Evolutionary conservation across 345 rosid species (phyloP).

Genomic region (Citrus cavaleriei): DNA sequence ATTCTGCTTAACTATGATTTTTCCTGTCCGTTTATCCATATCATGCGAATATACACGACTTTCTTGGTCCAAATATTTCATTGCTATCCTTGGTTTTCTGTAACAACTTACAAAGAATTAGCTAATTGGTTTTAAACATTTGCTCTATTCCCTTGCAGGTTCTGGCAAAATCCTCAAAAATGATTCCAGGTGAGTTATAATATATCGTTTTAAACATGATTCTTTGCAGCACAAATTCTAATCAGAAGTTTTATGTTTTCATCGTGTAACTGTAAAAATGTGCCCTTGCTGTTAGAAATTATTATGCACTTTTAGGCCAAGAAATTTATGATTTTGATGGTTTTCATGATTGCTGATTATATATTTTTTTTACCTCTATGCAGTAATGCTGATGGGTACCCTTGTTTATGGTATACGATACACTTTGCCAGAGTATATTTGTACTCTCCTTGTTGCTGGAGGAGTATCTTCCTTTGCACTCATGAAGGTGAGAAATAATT

Average conservation of each 20-base stretch:
- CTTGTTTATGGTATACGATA: constrained; percentile 85
- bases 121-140: neutral
- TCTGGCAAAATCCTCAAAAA: constrained; percentile 88
- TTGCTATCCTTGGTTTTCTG: neutral
- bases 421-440: constrained; percentile 71
- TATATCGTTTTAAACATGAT: neutral
- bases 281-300: neutral
- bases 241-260: neutral
- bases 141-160: constrained; percentile 47
- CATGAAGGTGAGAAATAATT: constrained; percentile 51
- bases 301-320: neutral
- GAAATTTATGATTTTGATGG: neutral
- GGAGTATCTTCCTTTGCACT: constrained; percentile 89
- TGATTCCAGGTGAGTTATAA: constrained; percentile 76
- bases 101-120: neutral
- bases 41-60: neutral
- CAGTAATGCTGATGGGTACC: constrained; percentile 95
- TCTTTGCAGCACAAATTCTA: neutral
- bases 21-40: neutral
- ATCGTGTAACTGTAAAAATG: neutral
- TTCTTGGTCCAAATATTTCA: neutral
- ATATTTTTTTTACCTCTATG: constrained; percentile 27
- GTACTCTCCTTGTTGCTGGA: constrained; percentile 88
- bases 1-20: neutral
- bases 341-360: constrained; percentile 5